These are phyloP conservation scores for Penicillium arizonense DNA, from an alignment of 495 filamentous ascomycete species.

Conservation along the genomic window DNA sequence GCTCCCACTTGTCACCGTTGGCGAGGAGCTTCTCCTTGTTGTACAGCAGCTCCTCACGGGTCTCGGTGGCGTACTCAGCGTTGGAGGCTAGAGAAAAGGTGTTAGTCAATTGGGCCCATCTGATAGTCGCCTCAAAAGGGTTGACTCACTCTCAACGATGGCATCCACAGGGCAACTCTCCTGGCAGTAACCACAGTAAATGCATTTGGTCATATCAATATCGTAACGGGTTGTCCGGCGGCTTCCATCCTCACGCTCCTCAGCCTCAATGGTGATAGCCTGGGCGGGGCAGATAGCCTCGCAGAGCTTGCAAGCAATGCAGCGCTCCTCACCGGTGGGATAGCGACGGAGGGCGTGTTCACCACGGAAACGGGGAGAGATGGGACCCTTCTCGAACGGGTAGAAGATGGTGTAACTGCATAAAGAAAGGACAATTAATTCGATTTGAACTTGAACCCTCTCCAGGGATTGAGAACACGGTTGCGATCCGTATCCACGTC, in stretches of 20 bases:
- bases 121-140: neutral
- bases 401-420: constrained; percentile 95
- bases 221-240: constrained; percentile 95
- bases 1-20: constrained; percentile 98
- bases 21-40: constrained; percentile 95
- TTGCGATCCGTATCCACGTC: neutral
- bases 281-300: constrained; percentile 97
- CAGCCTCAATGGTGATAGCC: constrained; percentile 97
- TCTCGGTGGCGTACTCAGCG: constrained; percentile 97
- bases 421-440: constrained; percentile 4
- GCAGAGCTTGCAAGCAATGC: constrained; percentile 99
- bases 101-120: constrained; percentile 16
- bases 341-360: constrained; percentile 95
- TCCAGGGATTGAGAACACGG: neutral
- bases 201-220: constrained; percentile 99
- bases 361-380: constrained; percentile 95
- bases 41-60: constrained; percentile 93
- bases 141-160: constrained; percentile 77
- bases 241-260: constrained; percentile 94
- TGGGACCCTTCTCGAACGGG: constrained; percentile 98
- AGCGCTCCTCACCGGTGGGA: constrained; percentile 95
- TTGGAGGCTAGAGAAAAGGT: constrained; percentile 62
- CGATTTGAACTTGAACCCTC: constrained; percentile 3
- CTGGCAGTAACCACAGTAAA: constrained; percentile 99
- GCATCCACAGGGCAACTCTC: constrained; percentile 98